phyloP scores from a whole-genome alignment of 75 land plant species.

The Picea sitchensis region DNA sequence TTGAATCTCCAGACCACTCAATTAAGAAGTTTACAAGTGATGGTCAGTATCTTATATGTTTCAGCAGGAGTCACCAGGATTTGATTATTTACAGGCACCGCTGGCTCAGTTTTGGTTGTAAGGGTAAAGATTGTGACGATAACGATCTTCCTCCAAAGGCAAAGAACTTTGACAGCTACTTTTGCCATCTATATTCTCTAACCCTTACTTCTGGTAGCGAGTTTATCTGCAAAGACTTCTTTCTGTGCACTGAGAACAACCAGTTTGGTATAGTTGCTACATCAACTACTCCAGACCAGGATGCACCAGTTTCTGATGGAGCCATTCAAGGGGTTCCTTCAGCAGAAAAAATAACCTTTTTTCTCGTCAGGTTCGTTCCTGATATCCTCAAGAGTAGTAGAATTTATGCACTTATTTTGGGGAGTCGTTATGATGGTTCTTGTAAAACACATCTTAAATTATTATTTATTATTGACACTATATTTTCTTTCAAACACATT shows the following conservation, averaged over 20 bases:
- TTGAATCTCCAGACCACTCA: conserved; percentile 74
- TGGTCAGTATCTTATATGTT: conserved; percentile 83
- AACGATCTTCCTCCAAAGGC: conserved; percentile 60
- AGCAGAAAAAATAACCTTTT: conserved; percentile 84
- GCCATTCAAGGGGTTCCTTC: conserved; percentile 83
- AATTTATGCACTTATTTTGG: too few relatives aligned
- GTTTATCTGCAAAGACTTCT: conserved; percentile 87
- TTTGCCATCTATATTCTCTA: conserved; percentile 61
- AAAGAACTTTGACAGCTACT: conserved; percentile 85
- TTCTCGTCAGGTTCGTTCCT: conserved; percentile 61
- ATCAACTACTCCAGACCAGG: conserved; percentile 69
- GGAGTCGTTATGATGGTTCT: too few relatives aligned
- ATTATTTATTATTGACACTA: neutral
- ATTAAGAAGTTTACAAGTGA: conserved; percentile 91
- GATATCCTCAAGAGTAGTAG: neutral
- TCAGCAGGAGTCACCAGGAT: conserved; percentile 75
- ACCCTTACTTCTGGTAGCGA: conserved; percentile 69
- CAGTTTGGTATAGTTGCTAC: conserved; percentile 91
- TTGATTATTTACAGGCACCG: conserved; percentile 80
- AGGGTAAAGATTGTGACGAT: conserved; percentile 41
- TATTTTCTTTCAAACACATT: neutral
- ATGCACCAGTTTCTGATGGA: conserved; percentile 53
- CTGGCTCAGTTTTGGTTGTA: conserved; percentile 72
- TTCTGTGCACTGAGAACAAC: conserved; percentile 65
- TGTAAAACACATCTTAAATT: too few relatives aligned